Percentiles rank a stretch among this genome's conserved stretches.
These are phyloP conservation scores for Trametes coccinea DNA, from an alignment of 768 basidiomycete genomes.

Conservation along the genomic window DNA sequence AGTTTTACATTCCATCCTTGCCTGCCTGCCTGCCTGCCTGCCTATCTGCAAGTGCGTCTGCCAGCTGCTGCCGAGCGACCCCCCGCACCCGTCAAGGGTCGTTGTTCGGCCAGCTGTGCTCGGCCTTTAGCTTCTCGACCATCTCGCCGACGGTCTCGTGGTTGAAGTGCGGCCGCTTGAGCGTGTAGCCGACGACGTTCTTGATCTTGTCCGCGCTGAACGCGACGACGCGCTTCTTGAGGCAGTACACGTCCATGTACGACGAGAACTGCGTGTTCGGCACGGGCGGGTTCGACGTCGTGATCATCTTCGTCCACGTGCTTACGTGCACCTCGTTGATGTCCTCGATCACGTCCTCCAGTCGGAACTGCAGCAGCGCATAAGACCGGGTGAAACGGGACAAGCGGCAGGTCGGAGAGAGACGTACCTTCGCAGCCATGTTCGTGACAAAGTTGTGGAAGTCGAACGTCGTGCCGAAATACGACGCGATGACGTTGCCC, in stretches of 20 bases:
- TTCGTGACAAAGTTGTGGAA: conserved; percentile 74
- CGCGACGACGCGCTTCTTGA: conserved; percentile 69
- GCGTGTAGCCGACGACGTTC: conserved; percentile 64
- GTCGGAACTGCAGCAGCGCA: conserved; percentile 46
- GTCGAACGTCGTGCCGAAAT: conserved; percentile 79
- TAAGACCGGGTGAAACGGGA: background rate
- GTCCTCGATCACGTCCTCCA: conserved; percentile 74
- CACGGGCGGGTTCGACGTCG: conserved; percentile 67
- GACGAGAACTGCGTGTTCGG: conserved; percentile 71
- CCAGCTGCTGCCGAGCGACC: too few species aligned
- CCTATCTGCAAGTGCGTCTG: background rate
- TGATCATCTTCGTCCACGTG: conserved; percentile 82
- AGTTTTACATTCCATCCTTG: conserved; percentile 22
- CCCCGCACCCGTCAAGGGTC: conserved; percentile 13
- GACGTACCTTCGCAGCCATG: conserved; percentile 61
- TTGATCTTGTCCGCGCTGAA: conserved; percentile 76
- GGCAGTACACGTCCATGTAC: conserved; percentile 74
- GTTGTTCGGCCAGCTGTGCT: conserved; percentile 50
- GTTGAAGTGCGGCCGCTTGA: conserved; percentile 62
- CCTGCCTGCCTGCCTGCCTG: background rate
- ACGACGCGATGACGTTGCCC: conserved; percentile 63
- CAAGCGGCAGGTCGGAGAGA: background rate
- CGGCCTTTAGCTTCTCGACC: conserved; percentile 79
- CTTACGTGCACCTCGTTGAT: conserved; percentile 84
- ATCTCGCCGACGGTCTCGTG: conserved; percentile 65